Evolutionary conservation across 768 basidiomycete species (phyloP).

Genomic region (Tephrocybe sp.): DNA sequence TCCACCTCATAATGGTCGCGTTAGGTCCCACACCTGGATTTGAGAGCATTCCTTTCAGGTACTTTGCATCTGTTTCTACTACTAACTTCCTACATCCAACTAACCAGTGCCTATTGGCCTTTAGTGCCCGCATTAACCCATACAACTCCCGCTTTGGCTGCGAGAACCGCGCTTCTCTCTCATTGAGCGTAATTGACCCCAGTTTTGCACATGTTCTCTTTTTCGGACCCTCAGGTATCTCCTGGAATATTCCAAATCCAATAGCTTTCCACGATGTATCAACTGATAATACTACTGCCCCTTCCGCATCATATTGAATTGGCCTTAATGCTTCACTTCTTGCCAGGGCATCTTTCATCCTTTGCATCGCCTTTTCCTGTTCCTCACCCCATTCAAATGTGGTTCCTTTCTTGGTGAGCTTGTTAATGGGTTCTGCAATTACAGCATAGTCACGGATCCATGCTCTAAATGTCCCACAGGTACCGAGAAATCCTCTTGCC

Average conservation of each 20-base stretch:
- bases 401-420: no score
- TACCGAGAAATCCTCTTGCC: no score
- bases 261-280: background rate
- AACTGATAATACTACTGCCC: background rate
- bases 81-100: constrained; percentile 24
- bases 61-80: constrained; percentile 21
- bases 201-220: background rate
- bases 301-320: background rate
- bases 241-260: background rate
- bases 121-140: constrained; percentile 23
- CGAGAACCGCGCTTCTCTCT: constrained; percentile 26
- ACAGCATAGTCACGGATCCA: no score
- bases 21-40: constrained; percentile 30
- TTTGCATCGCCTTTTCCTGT: constrained; percentile 27
- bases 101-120: constrained; percentile 9
- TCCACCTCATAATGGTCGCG: background rate
- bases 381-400: constrained; percentile 18
- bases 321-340: background rate
- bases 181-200: background rate
- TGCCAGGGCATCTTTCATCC: constrained; percentile 14
- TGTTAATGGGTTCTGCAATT: no score
- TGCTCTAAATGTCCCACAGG: no score
- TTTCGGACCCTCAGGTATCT: constrained; percentile 24
- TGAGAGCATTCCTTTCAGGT: constrained; percentile 36
- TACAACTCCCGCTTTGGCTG: constrained; percentile 30